Percentiles rank a stretch among this genome's conserved stretches.
phyloP scores from a whole-genome alignment of 495 filamentous ascomycete species.

The Neurospora terricola region DNA sequence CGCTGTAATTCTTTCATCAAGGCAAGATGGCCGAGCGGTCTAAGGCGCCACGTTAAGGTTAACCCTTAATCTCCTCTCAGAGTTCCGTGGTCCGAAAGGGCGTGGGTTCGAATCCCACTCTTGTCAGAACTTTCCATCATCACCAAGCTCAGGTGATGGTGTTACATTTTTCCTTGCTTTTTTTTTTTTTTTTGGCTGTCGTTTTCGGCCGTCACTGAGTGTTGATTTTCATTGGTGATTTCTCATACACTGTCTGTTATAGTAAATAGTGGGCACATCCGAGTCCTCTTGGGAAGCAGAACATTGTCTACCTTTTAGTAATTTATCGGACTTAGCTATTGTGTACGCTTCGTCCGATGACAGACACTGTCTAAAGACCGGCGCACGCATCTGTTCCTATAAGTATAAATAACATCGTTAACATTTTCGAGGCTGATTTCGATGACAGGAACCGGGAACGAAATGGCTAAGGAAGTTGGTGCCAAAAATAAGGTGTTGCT shows the following conservation, averaged over 20 bases:
- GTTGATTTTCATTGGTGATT: background rate
- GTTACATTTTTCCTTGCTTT: background rate
- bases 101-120: constrained; percentile 30
- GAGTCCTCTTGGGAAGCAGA: too few relatives aligned
- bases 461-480: background rate
- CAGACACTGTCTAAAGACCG: too few relatives aligned
- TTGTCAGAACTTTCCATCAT: constrained; percentile 4
- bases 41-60: background rate
- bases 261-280: too few relatives aligned
- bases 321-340: too few relatives aligned
- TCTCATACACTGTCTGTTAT: too few relatives aligned
- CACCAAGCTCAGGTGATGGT: background rate
- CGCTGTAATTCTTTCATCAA: background rate
- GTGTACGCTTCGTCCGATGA: too few relatives aligned
- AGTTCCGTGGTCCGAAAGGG: constrained; percentile 22
- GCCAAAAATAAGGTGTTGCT: background rate
- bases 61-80: background rate
- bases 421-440: background rate
- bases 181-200: background rate
- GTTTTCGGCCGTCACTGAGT: background rate
- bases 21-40: background rate
- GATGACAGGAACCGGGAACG: background rate
- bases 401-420: background rate
- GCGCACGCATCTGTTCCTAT: background rate
- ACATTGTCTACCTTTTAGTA: too few relatives aligned